Evolutionary conservation across 148 eudicot genomes (phyloP).

Genomic region (Vaccinium myrtillus): DNA sequence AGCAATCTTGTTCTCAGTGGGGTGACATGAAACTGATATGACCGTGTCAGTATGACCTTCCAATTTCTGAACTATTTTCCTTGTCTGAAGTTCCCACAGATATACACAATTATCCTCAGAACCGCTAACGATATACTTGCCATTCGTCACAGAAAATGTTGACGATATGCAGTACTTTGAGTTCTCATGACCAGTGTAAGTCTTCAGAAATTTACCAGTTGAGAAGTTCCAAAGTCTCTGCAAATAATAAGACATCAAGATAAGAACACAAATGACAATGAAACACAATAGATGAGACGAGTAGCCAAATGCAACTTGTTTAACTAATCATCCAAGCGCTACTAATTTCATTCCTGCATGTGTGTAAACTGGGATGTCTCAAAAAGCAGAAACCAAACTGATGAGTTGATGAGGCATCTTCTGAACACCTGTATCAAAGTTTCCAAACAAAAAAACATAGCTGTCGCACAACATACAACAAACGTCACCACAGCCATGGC

Average conservation of each 20-base stretch:
- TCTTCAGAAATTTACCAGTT: conserved; percentile 85
- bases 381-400: not conserved
- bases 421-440: not conserved
- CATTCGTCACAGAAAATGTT: conserved; percentile 78
- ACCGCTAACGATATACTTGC: conserved; percentile 89
- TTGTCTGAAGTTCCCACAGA: conserved; percentile 89
- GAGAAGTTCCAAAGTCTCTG: conserved; percentile 95
- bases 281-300: not conserved
- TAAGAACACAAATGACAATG: not conserved
- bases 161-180: conserved; percentile 88
- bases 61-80: conserved; percentile 81
- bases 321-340: not conserved
- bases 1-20: conserved; percentile 83
- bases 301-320: not conserved
- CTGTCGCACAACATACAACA: not conserved
- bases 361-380: not conserved
- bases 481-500: not conserved
- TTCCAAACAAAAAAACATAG: not conserved
- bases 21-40: conserved; percentile 82
- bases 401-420: not conserved
- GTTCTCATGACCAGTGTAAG: conserved; percentile 81
- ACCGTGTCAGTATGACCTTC: conserved; percentile 96
- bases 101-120: conserved; percentile 90
- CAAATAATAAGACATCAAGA: conserved; percentile 18
- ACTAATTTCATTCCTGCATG: not conserved